Percentiles rank a stretch among this genome's conserved stretches.
These are phyloP conservation scores for Emericellopsis terricola DNA, from an alignment of 495 filamentous ascomycete species.

Conservation along the genomic window DNA sequence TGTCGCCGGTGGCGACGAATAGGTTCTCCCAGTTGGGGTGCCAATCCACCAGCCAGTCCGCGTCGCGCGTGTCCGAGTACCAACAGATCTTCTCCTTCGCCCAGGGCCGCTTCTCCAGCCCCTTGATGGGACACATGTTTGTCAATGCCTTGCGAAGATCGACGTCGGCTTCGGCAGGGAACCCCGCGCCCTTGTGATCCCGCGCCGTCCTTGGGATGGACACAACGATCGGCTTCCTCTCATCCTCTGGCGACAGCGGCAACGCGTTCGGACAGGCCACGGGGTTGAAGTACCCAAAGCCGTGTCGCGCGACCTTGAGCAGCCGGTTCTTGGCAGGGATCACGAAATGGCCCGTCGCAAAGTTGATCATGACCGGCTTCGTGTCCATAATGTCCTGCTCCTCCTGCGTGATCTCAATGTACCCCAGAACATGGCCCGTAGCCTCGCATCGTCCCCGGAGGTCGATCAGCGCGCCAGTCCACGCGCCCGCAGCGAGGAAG, in stretches of 20 bases:
- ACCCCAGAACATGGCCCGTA: constrained; percentile 66
- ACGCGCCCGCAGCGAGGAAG: constrained; percentile 71
- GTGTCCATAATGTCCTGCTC: constrained; percentile 45
- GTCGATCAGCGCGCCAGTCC: constrained; percentile 62
- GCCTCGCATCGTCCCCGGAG: constrained; percentile 55
- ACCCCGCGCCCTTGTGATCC: constrained; percentile 19
- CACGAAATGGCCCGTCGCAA: constrained; percentile 65
- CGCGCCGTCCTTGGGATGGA: constrained; percentile 29
- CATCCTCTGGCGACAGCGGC: constrained; percentile 10
- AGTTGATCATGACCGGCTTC: constrained; percentile 63
- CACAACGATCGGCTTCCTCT: constrained; percentile 8
- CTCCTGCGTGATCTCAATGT: constrained; percentile 47
- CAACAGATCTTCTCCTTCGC: constrained; percentile 61
- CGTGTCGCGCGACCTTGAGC: constrained; percentile 71
- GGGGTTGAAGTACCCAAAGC: constrained; percentile 67
- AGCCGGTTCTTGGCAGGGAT: constrained; percentile 54
- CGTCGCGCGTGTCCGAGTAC: constrained; percentile 71
- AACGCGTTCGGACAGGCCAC: constrained; percentile 22
- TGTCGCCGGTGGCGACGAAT: constrained; percentile 71
- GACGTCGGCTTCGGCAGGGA: constrained; percentile 40
- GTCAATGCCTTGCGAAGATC: constrained; percentile 42
- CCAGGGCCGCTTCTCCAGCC: constrained; percentile 45
- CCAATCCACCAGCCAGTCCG: constrained; percentile 65
- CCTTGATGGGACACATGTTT: constrained; percentile 37
- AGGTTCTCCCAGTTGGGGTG: constrained; percentile 49